Base-by-base conservation (phyloP, 1,139 yeast species). In the Candida anutae region DNA sequence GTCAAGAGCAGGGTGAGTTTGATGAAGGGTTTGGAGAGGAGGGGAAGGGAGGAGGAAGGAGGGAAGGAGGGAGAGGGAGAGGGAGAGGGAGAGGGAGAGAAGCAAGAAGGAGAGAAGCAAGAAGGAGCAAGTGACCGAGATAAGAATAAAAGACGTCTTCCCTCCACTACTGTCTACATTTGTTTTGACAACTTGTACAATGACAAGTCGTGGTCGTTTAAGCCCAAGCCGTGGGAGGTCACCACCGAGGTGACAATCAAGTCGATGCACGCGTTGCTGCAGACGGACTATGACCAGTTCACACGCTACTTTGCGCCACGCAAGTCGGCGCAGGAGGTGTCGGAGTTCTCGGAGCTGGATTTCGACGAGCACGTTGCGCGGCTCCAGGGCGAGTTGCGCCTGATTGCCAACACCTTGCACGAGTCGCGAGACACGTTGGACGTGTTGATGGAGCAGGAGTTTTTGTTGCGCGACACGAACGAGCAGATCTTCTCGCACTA, bases 181-280 rank as follows among this genome's bases (percentile, higher is more conserved):
- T 65, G 72, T 39, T 63, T 64, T 40, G 69, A 65, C 42, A 65
- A 65, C 37, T 32, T 63, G 20, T 64, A 55, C 42, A 43, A 43
- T 28, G 72, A 65, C 39, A 56, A 56, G 37, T 58, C 66, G 10
- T 65, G 70, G 70, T 53, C 67, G 14, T 65, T 62, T 39, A 41
- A 45, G 13, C 63, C 68, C 5, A 33, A 37, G 20, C 24, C 41
- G 3, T 46, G 50, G 24, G 69, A 65, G 26, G 45, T 65, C 13
- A 57, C 57, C 32, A 29, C 64, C 21, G 40, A 33, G 10, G 66
- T 64, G 11, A 55, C 56, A 27, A 53, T 64, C 30, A 53, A 62
- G 35, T 57, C 57, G 35, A 49, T 54, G 36, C 45, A 51, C 8
- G 40, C 58, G 6, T 45, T 62, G 38, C 46, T 49, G 30, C 39